A percentile compares a stretch with the other conserved stretches of the same genome.
Evolutionary conservation across 208 protist species (phyloP).

Genomic region (Endotrypanum monterogeii): DNA sequence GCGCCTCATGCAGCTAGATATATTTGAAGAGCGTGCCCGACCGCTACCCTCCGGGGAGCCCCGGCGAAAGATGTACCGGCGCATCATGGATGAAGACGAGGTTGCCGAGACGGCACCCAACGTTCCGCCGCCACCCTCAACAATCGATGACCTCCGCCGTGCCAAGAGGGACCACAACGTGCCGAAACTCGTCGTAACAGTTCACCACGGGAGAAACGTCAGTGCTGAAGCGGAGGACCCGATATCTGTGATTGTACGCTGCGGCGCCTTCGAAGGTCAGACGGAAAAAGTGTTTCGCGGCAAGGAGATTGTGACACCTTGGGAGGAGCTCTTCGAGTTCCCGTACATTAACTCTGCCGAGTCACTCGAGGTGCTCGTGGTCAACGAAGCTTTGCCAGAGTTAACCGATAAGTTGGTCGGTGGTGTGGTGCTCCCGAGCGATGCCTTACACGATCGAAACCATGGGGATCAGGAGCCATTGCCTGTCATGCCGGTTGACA

Average conservation of each 20-base stretch:
- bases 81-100: constrained; percentile 51
- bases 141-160: constrained; percentile 65
- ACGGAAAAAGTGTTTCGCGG: constrained; percentile 83
- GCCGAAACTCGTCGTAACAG: constrained; percentile 82
- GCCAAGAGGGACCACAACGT: constrained; percentile 44
- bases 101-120: constrained; percentile 29
- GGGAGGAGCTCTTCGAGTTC: constrained; percentile 92
- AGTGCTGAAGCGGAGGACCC: constrained; percentile 55
- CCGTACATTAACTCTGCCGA: constrained; percentile 83
- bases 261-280: constrained; percentile 88
- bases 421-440: constrained; percentile 67
- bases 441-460: constrained; percentile 63
- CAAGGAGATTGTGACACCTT: constrained; percentile 61
- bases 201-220: constrained; percentile 84
- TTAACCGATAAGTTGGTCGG: constrained; percentile 70
- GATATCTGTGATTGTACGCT: constrained; percentile 84
- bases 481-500: constrained; percentile 65
- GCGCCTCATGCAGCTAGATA: constrained; percentile 79
- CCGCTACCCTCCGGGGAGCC: constrained; percentile 40
- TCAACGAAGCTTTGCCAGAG: constrained; percentile 72
- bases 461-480: constrained; percentile 77
- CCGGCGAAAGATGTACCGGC: constrained; percentile 45
- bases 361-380: constrained; percentile 77
- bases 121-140: constrained; percentile 71
- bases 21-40: constrained; percentile 88